Percentiles rank a stretch among this genome's conserved stretches.
Evolutionary conservation across 345 rosid species (phyloP).

Genomic region (Mercurialis annua): DNA sequence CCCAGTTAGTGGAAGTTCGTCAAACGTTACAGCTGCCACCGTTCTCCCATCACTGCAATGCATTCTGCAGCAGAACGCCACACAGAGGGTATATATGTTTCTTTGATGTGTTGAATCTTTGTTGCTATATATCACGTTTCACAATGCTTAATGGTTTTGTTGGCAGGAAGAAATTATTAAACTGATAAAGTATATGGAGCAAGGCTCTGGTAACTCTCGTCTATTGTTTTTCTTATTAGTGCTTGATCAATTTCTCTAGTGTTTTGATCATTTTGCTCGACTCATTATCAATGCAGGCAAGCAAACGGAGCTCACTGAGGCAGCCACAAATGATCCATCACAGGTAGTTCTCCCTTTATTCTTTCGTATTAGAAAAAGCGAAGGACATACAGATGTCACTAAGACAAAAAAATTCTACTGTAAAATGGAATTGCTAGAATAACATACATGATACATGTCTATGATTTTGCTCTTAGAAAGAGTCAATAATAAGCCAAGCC

Average conservation of each 20-base stretch:
- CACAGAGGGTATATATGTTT: slow-evolving; percentile 72
- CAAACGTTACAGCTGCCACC: slow-evolving; percentile 41
- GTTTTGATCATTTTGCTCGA: slow-evolving; percentile 18
- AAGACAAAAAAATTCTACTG: not conserved
- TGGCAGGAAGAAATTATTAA: slow-evolving; percentile 90
- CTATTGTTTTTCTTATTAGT: not conserved
- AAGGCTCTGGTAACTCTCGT: slow-evolving; percentile 59
- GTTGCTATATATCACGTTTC: not conserved
- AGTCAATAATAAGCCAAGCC: not conserved
- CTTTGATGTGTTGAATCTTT: not conserved
- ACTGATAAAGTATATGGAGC: slow-evolving; percentile 77
- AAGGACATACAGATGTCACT: not conserved
- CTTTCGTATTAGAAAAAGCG: not conserved
- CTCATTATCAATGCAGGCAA: slow-evolving; percentile 48
- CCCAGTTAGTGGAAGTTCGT: slow-evolving; percentile 45
- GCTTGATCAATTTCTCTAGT: not conserved
- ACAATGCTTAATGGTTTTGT: slow-evolving; percentile 17
- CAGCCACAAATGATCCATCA: slow-evolving; percentile 45
- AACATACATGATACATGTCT: not conserved
- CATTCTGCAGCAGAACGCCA: slow-evolving; percentile 75
- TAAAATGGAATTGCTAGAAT: not conserved
- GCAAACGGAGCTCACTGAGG: slow-evolving; percentile 54
- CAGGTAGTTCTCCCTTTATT: slow-evolving; percentile 42
- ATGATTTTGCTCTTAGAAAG: too few species aligned
- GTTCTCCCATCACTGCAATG: slow-evolving; percentile 72